A percentile compares a stretch with the other conserved stretches of the same genome.
phyloP scores from a whole-genome alignment of 208 protist species.

The Leishmania turanica region DNA sequence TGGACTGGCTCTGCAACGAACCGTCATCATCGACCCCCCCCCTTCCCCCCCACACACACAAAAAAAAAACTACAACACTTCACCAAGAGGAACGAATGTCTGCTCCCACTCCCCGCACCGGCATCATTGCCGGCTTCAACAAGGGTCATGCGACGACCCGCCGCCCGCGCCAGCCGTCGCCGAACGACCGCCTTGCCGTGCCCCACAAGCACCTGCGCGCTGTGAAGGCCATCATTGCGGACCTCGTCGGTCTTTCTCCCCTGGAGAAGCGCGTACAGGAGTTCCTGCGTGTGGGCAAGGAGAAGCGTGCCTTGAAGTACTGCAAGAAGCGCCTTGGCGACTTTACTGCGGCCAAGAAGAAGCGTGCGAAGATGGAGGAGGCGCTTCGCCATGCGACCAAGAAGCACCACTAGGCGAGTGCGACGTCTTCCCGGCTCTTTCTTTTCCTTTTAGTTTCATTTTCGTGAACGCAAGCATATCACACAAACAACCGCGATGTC shows the following conservation, averaged over 20 bases:
- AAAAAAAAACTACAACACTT: not conserved
- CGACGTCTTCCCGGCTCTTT: slow-evolving; percentile 5
- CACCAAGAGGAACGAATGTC: slow-evolving; percentile 39
- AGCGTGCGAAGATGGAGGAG: slow-evolving; percentile 92
- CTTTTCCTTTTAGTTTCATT: slow-evolving; percentile 19
- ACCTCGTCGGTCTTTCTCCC: slow-evolving; percentile 90
- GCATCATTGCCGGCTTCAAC: slow-evolving; percentile 94
- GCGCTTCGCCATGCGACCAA: slow-evolving; percentile 87
- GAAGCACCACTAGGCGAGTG: slow-evolving; percentile 39
- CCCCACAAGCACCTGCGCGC: slow-evolving; percentile 91
- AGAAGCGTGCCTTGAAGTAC: slow-evolving; percentile 95
- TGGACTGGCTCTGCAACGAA: slow-evolving; percentile 2
- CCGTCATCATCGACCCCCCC: not conserved
- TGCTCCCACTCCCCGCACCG: slow-evolving; percentile 78
- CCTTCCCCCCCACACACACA: rapidly evolving
- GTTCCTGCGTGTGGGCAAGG: slow-evolving; percentile 94
- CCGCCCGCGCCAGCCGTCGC: slow-evolving; percentile 73
- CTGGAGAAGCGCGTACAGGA: slow-evolving; percentile 94
- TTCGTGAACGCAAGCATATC: slow-evolving; percentile 12
- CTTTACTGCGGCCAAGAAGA: slow-evolving; percentile 93
- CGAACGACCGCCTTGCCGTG: slow-evolving; percentile 81
- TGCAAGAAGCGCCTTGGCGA: slow-evolving; percentile 95
- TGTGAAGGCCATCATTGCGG: slow-evolving; percentile 91
- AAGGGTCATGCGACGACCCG: slow-evolving; percentile 92
- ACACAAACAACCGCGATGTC: not conserved